Evolutionary conservation across 2,329 filamentous ascomycete genomes (phyloP).

Genomic region (Talaromyces atroroseus): DNA sequence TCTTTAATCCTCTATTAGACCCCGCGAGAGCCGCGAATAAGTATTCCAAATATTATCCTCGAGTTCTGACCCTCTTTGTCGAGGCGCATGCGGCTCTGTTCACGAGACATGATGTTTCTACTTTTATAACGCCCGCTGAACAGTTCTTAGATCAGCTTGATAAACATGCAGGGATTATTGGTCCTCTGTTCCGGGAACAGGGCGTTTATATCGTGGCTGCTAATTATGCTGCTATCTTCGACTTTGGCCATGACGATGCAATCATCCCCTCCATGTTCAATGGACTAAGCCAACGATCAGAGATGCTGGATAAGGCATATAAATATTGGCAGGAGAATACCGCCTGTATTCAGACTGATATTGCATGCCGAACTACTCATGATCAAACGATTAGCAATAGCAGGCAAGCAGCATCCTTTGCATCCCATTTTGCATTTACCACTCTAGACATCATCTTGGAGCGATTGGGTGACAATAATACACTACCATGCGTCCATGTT

Average conservation of each 20-base stretch:
- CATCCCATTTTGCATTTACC: constrained; percentile 37
- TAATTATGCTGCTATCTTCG: constrained; percentile 52
- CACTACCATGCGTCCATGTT: constrained; percentile 52
- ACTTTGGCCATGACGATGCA: constrained; percentile 45
- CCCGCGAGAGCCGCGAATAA: constrained; percentile 30
- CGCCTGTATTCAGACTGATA: neutral
- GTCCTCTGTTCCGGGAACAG: constrained; percentile 47
- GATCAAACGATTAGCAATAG: constrained; percentile 15
- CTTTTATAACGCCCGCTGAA: constrained; percentile 34
- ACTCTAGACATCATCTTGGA: constrained; percentile 42
- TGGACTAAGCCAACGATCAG: constrained; percentile 14
- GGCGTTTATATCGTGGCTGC: constrained; percentile 52
- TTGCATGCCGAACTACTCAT: neutral
- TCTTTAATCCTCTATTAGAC: constrained; percentile 49
- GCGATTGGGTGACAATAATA: constrained; percentile 47
- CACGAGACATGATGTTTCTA: constrained; percentile 26
- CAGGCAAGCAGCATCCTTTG: constrained; percentile 30
- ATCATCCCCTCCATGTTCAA: constrained; percentile 26
- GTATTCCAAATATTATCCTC: constrained; percentile 19
- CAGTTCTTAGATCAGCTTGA: constrained; percentile 44
- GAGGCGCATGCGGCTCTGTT: constrained; percentile 50
- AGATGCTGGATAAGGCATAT: constrained; percentile 18
- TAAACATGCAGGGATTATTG: constrained; percentile 43
- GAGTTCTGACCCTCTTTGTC: constrained; percentile 45
- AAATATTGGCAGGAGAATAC: constrained; percentile 18